Evolutionary conservation across 2,329 filamentous ascomycete genomes (phyloP), one percentile per base, ranked within the genome.

Genomic region (Septoria petroselini): DNA sequence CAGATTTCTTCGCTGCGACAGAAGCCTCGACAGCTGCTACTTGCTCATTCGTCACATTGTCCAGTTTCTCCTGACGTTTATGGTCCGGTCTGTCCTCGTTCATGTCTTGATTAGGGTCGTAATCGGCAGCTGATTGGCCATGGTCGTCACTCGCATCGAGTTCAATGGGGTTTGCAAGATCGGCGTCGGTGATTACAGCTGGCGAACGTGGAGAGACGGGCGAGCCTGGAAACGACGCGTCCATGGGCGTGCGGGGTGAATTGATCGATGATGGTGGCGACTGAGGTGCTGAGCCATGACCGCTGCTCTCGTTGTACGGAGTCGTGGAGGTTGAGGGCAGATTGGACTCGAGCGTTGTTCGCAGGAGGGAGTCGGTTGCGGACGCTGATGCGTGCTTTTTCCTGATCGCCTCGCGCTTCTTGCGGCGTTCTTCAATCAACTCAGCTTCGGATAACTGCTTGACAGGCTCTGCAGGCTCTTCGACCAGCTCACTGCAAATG

Each of bases 91-190:
- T 47, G 60, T 95, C 90, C 68, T 94, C 88, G 66, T 85, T 78
- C 86, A 91, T 93, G 65, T 96, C 91, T 59, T 84, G 76, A 1
- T 84, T 93, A 1, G 91, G 91, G 64, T 95, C 88, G 66, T 95
- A 95, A 68, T 95, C 88, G 52, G 89, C 90, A 38, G 91, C 91
- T n/a, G 90, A 95, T 4, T 88, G 86, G 5, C 85, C 88, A 62
- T 93, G 85, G 38, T 82, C 79, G 55, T 70, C 68, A 54, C 61
- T 52, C 52, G 64, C 51, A 52, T 64, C 53, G 21, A 54, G 52
- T 33, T 61, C 57, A 30, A 59, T 61, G 19, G 61, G 60, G 35
- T 70, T 70, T 30, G 65, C 69, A 15, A 69, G 55, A 23, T 68
- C 66, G 44, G 67, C 69, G 41, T 72, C 69, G 45, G 73, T 70